phyloP scores from a whole-genome alignment of 31 red algal genomes.

The Odonthalia washingtoniensis region DNA sequence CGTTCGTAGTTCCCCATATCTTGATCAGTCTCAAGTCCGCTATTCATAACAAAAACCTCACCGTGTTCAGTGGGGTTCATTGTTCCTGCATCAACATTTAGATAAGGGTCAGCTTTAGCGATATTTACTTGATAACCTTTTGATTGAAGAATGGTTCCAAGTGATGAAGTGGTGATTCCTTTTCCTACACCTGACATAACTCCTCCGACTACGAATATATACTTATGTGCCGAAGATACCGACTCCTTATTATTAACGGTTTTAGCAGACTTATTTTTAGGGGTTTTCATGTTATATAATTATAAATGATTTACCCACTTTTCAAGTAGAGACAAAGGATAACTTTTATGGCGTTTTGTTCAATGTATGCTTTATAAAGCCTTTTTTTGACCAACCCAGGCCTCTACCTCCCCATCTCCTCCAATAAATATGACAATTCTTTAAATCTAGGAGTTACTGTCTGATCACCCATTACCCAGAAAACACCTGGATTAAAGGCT shows the following conservation, averaged over 20 bases:
- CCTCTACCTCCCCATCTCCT: no score
- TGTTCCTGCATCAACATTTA: slow-evolving; percentile 40
- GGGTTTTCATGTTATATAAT: no score
- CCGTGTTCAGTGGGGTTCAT: slow-evolving; percentile 37
- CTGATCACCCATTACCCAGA: no score
- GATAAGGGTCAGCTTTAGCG: slow-evolving; percentile 30
- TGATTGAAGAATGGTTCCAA: slow-evolving; percentile 12
- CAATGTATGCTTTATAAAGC: no score
- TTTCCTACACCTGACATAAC: slow-evolving; percentile 29
- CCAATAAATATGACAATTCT: no score
- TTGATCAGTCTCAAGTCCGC: slow-evolving; percentile 38
- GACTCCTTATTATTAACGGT: background rate
- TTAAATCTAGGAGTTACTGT: no score
- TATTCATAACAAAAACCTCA: slow-evolving; percentile 27
- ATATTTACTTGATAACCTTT: slow-evolving; percentile 9
- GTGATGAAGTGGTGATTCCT: slow-evolving; percentile 17
- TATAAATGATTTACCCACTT: no score
- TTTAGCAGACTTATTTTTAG: no score
- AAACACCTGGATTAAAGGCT: no score
- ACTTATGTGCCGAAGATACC: slow-evolving; percentile 20
- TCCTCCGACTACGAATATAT: slow-evolving; percentile 41
- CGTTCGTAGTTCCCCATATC: slow-evolving; percentile 45
- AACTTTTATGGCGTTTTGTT: no score
- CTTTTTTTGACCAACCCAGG: no score
- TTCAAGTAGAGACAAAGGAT: no score